Evolutionary conservation across 2,329 filamentous ascomycete species (phyloP), one percentile per base, ranked within the genome.

Genomic region (Cryphonectria japonica): DNA sequence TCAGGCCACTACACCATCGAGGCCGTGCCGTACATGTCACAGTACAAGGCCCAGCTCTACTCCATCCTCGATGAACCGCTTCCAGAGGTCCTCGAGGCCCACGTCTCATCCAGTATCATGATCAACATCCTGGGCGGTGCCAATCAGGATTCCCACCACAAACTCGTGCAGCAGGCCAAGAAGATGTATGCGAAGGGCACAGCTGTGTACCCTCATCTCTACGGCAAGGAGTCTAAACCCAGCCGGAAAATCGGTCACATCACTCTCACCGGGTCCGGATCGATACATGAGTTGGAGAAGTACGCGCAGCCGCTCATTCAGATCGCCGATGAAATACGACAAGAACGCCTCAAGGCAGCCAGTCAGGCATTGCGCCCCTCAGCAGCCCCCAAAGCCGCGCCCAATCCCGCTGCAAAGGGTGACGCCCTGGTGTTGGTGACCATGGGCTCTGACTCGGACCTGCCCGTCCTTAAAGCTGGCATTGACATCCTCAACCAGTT

Each of bases 1-100:
- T 97, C 93, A 0, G 96, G 96, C 0, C 96, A 98, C 82, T 95
- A 95, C 82, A 97, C 93, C 2, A 98, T 98, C 74, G 95, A 99
- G 83, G 93, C 93, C 4, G 93, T 96, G 65, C 90, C 91, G 0
- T 89, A 95, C 72, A 86, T 91, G 83, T 97, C 94, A 0, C 96
- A 99, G 81, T 99, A 93, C 82, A 94, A 96, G 79, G 92, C 94
- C 1, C 95, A 99, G 78, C 88, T 98, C 13, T 89, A 91, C 72
- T 90, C 95, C 1, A 95, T 99, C 73, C 87, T 97, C 52, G 93
- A 85, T 70, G 81, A 84, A 13, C 78, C 73, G 73, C 85, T 91
- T 29, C 88, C 87, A 0, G 85, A 82, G 57, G 81, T 85, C 50
- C 83, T 93, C 19, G 80, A 85, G 78, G 90, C 87, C 67, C 87